These are phyloP conservation scores for Pichia sp. DNA, from an alignment of 1,139 yeast species.

Conservation along the genomic window DNA sequence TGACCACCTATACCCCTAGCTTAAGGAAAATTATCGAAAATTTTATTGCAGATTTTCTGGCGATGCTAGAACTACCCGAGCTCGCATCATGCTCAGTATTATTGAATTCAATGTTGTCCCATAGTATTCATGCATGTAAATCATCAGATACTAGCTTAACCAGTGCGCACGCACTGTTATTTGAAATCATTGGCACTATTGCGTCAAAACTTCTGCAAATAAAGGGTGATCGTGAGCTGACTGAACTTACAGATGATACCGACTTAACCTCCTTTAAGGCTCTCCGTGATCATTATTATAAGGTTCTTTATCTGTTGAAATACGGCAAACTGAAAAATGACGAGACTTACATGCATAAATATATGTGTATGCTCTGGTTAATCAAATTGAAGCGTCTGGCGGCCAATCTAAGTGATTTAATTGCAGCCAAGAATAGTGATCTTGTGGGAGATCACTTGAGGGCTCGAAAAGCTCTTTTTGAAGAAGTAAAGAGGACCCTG, in stretches of 20 bases:
- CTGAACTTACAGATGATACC: constrained; percentile 3
- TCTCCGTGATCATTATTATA: background rate
- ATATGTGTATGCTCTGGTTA: background rate
- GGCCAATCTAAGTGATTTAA: background rate
- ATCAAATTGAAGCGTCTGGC: background rate
- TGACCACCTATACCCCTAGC: constrained; percentile 32
- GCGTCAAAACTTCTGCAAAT: constrained; percentile 42
- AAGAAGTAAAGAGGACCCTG: no score
- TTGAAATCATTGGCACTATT: constrained; percentile 51
- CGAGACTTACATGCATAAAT: background rate
- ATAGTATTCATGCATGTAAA: background rate
- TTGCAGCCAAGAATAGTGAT: background rate
- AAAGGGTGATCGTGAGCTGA: constrained; percentile 13
- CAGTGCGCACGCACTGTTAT: constrained; percentile 39
- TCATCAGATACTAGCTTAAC: constrained; percentile 27
- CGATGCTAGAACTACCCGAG: constrained; percentile 44
- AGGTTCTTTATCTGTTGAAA: background rate
- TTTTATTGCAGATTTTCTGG: constrained; percentile 48
- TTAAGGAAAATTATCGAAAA: constrained; percentile 40
- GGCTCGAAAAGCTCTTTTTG: constrained; percentile 1
- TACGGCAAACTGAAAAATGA: background rate
- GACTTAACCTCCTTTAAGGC: constrained; percentile 15
- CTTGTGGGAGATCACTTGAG: constrained; percentile 5
- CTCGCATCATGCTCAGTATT: constrained; percentile 42
- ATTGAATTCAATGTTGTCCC: constrained; percentile 32